phyloP scores from a whole-genome alignment of 2,329 filamentous ascomycete genomes.

The Cylindrodendrum hubeiense region DNA sequence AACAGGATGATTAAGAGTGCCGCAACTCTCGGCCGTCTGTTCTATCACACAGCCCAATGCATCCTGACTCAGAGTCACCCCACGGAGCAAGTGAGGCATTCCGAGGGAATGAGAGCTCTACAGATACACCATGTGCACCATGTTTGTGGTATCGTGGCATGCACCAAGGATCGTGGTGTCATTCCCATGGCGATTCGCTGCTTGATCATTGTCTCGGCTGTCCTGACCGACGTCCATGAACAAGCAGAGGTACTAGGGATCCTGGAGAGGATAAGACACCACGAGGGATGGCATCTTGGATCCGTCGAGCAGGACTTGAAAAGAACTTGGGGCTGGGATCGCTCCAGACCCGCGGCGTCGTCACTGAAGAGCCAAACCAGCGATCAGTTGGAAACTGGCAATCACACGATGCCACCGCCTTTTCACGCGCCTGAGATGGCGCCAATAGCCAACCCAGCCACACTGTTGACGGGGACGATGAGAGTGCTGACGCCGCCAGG shows the following conservation, averaged over 20 bases:
- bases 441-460: neutral
- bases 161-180: slow-evolving; percentile 84
- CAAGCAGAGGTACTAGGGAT: slow-evolving; percentile 86
- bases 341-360: slow-evolving; percentile 23
- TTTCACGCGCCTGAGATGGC: neutral
- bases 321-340: slow-evolving; percentile 79
- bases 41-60: slow-evolving; percentile 90
- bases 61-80: slow-evolving; percentile 86
- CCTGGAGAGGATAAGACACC: slow-evolving; percentile 78
- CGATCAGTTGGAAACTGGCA: neutral
- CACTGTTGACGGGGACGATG: slow-evolving; percentile 27
- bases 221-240: slow-evolving; percentile 75
- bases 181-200: slow-evolving; percentile 84
- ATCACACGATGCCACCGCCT: slow-evolving; percentile 18
- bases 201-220: slow-evolving; percentile 81
- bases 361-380: neutral
- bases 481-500: slow-evolving; percentile 43
- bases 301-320: slow-evolving; percentile 80
- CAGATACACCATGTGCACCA: slow-evolving; percentile 83
- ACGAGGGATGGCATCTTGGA: slow-evolving; percentile 83
- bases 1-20: slow-evolving; percentile 83
- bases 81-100: slow-evolving; percentile 67
- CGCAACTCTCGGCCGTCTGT: slow-evolving; percentile 84
- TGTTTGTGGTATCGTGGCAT: slow-evolving; percentile 90
- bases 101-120: slow-evolving; percentile 76